phyloP scores from a whole-genome alignment of 2,329 filamentous ascomycete genomes.

The Exophiala calicioides region DNA sequence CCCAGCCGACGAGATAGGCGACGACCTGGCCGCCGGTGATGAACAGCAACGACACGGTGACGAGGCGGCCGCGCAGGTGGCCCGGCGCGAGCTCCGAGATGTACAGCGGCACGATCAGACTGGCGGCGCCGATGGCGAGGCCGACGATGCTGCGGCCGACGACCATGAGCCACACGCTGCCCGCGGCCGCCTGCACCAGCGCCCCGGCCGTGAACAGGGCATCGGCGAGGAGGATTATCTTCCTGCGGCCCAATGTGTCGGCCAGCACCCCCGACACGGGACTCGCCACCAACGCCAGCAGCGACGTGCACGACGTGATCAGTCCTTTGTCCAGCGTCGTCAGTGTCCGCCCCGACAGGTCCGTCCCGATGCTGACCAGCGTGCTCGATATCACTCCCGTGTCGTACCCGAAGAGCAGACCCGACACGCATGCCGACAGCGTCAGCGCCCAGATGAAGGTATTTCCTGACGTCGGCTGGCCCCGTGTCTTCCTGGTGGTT shows the following conservation, averaged over 20 bases:
- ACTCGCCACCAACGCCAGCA: slow-evolving; percentile 59
- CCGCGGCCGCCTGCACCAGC: slow-evolving; percentile 44
- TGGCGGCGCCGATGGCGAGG: slow-evolving; percentile 53
- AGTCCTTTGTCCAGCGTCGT: slow-evolving; percentile 60
- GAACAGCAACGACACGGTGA: slow-evolving; percentile 79
- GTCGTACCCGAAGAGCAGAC: slow-evolving; percentile 64
- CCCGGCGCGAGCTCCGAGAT: slow-evolving; percentile 84
- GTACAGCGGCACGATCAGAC: slow-evolving; percentile 82
- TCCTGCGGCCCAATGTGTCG: slow-evolving; percentile 50
- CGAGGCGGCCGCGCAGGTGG: slow-evolving; percentile 71
- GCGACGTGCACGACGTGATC: slow-evolving; percentile 59
- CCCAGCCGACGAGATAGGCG: slow-evolving; percentile 82
- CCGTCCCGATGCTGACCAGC: slow-evolving; percentile 56
- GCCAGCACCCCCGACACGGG: slow-evolving; percentile 57
- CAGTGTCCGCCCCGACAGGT: slow-evolving; percentile 52
- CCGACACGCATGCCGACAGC: slow-evolving; percentile 59
- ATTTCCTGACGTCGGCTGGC: slow-evolving; percentile 37
- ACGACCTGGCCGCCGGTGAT: slow-evolving; percentile 87
- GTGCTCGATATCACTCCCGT: slow-evolving; percentile 64
- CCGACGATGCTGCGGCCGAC: slow-evolving; percentile 49
- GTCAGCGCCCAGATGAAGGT: slow-evolving; percentile 59
- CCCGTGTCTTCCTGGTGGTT: neutral
- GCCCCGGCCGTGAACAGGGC: slow-evolving; percentile 48
- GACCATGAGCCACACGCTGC: slow-evolving; percentile 48
- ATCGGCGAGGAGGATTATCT: slow-evolving; percentile 50